Base-by-base conservation (phyloP, 2,329 filamentous ascomycete species). In the Fusarium drepaniforme region DNA sequence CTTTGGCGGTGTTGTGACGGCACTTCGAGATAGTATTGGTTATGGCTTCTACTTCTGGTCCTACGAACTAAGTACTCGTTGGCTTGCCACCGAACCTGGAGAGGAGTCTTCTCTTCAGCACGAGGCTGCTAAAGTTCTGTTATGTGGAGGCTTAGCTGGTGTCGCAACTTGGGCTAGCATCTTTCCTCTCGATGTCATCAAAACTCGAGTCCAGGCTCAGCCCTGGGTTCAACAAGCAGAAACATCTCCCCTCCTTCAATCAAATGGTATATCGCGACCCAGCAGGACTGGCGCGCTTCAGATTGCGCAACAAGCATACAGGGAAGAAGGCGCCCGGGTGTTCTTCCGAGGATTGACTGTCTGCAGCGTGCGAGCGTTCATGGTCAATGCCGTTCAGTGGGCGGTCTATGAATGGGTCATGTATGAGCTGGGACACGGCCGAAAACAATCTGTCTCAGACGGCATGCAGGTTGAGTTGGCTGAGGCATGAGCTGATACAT, bases 31-130 rank as follows among this genome's bases (percentile, higher is more conserved):
- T 83, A 93, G 93, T 68, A 90, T 98, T 66, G 96, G 96, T n/a
- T 98, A 98, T 84, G 96, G 96, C 0, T 98, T 98, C 83, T 98
- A 98, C 81, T 98, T 98, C 82, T 97, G 94, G 93, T 93, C 93
- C 1, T 98, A 98, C 80, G 94, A 97, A 83, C 85, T 96, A 68
- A 90, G 88, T 74, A 94, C 93, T 40, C 85, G 86, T 64, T 86
- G 91, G 82, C 85, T 85, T 21, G 84, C 84, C 5, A 62, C 74
- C 8, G 69, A 68, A 11, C 46, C 67, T 18, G 69, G 68, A 13
- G 64, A 76, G 16, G 75, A 76, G 25, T 68, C 76, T 3, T 79
- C 79, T 0, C 67, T 81, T 53, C 77, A 83, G 15, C 82, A 88
- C 23, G 88, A 84, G 63, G 89, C 92, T 2, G 84, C 89, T 40